Base-by-base conservation (phyloP, 164 flowering plant species). In the Nymphaea thermarum region DNA sequence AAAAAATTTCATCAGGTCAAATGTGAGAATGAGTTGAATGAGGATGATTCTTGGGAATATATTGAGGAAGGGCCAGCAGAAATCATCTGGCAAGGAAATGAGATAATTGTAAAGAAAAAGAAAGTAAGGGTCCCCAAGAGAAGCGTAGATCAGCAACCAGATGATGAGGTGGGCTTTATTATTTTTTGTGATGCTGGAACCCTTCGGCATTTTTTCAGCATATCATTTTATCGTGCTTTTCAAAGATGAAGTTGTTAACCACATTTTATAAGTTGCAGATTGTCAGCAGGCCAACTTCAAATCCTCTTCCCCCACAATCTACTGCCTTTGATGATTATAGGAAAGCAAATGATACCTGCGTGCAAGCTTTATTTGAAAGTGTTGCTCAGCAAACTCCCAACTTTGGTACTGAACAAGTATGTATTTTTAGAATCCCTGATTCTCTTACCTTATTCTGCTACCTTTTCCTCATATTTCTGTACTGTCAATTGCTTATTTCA, bases 11-110 rank as follows among this genome's bases (percentile, higher is more conserved):
- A 10, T 45, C 11, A 45, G 53, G 53, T 45, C 2, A 10, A 45
- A 45, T 45, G 41, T 61, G 41, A 74, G 62, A 67, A 79, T 63
- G 81, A 73, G 42, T 36, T 69, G 44, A 65, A 77, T 61, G 90
- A 85, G 64, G 89, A 82, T 73, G 89, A 80, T 76, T 83, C 73
- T 16, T 89, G 88, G 88, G 95, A 88, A 68, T 87, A 91, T 68
- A 79, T 80, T 14, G 95, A 88, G 76, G 97, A 94, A 70, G 98
- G 99, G 43, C 96, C 92, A 66, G 86, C 97, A 12, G 96, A 91
- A 73, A 90, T 91, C 68, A 94, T 94, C 71, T 94, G 96, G 95
- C 84, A 94, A 81, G 97, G 99, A 65, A 88, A 94, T 73, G 97
- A 94, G 84, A 94, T 94, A 57, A 94, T 87, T 76, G 85, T 94